Evolutionary conservation across 2,329 filamentous ascomycete species (phyloP).

Genomic region (Aspergillus sp.): DNA sequence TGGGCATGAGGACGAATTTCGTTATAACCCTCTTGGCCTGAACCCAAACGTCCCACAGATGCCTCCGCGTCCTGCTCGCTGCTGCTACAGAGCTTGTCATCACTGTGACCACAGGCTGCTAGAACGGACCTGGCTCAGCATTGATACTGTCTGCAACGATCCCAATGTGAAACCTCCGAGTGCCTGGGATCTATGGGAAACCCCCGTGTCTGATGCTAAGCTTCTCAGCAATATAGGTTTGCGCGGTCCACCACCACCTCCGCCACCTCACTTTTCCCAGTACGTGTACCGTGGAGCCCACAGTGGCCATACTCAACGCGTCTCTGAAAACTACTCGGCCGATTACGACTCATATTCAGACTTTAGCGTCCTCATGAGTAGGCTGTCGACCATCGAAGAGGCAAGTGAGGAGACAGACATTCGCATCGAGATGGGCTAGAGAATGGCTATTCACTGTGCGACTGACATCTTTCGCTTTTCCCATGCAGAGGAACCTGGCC

Average conservation of each 20-base stretch:
- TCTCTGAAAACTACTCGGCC: background rate
- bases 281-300: constrained; percentile 1
- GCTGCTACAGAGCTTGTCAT: constrained; percentile 23
- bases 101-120: constrained; percentile 23
- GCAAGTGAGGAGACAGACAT: constrained; percentile 7
- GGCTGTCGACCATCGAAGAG: constrained; percentile 15
- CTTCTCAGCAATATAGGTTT: constrained; percentile 28
- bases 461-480: background rate
- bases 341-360: background rate
- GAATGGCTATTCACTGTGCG: background rate
- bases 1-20: background rate
- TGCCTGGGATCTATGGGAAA: constrained; percentile 36
- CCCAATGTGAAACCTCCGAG: constrained; percentile 26
- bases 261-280: constrained; percentile 6
- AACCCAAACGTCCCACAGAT: background rate
- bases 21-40: background rate
- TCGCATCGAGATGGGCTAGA: background rate
- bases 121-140: constrained; percentile 52
- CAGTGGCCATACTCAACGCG: background rate
- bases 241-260: background rate
- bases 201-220: constrained; percentile 32
- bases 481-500: background rate
- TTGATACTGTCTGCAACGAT: constrained; percentile 47
- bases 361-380: background rate
- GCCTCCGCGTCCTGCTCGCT: constrained; percentile 5